Evolutionary conservation across 2,329 filamentous ascomycete species (phyloP), one percentile per base, ranked within the genome.

Genomic region (Botrytis paeoniae): DNA sequence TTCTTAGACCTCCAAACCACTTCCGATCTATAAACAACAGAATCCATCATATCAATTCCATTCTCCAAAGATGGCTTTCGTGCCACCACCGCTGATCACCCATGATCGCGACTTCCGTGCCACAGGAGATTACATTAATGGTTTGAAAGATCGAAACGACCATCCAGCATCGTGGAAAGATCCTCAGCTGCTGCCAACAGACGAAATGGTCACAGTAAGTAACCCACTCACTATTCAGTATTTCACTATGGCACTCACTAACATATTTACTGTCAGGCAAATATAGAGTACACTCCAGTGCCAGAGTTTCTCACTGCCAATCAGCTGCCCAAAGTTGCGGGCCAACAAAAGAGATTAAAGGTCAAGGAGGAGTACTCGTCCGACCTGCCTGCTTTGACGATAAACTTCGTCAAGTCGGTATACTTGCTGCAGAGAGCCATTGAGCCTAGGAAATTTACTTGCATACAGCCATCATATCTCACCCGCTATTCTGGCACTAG

Each of bases 391-490:
- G 0, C 48, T n/a, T 0, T 16, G 48, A 16, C 1, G 0, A 51
- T n/a, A 14, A n/a, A 2, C 25, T 25, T 16, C 5, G 5, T n/a
- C 2, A 51, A 51, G 12, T 51, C 25, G 0, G 12, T 51, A 3
- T n/a, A 51, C 12, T 16, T 51, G 12, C 12, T n/a, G 0, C 48
- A 51, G 48, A n/a, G 12, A n/a, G 25, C 48, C 25, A 51, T 51
- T 7, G 12, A 14, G 0, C 48, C 25, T 7, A 0, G 1, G 0
- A 2, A 51, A 14, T 51, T n/a, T 2, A 0, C 12, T 16, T 25
- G 5, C 2, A 7, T n/a, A n/a, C 12, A 51, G 5, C 25, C 48
- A 3, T 3, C 48, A 3, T 39, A 16, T 16, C 25, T 61, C 20
- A 39, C 35, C 4, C 12, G 3, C 0, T 39, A n/a, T 25, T 22